Evolutionary conservation across 140 eudicot genomes (phyloP), one percentile per base, ranked within the genome.

Genomic region (Oenanthe javanica): DNA sequence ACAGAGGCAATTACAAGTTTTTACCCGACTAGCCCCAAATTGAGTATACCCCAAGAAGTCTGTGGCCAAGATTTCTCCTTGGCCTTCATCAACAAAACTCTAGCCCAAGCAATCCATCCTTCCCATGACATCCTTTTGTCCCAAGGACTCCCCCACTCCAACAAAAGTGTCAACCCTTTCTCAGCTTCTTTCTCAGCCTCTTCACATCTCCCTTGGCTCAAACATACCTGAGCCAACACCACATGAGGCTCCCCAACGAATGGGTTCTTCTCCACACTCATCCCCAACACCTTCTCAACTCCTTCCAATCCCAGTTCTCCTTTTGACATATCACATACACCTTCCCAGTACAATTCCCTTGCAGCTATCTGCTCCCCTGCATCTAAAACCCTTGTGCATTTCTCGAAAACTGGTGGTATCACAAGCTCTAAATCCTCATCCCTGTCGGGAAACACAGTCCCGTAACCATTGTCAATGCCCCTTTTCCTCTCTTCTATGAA

Each of bases 61-160:
- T 86, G 59, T 1, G 97, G 97, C 97, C 97, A 93, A 27, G 88
- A 80, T 23, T 77, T 93, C 83, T 90, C 93, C 77, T 85, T 89
- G 2, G 97, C 90, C 86, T 93, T 91, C 86, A 80, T 91, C 47
- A 93, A 57, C 92, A 93, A 45, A 27, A 90, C 96, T 86, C 98
- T 88, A 8, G 82, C 69, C 98, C 98, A 93, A 50, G 98, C 92
- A 79, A 93, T 84, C 98, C 97, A 93, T 2, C 97, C 98, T 85
- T 91, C 96, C 98, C 98, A 93, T 55, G 93, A 83, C 83, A 87
- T 87, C 81, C 98, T 87, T 72, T 93, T 93, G 82, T 93, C 98
- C 98, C 98, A 93, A 61, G 93, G 93, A 76, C 97, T 89, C n/a
- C 96, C 97, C 97, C 98, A 93, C 67, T 91, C 97, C 84, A 93